Evolutionary conservation across 192 early-diverging fungal genomes (phyloP).

Genomic region (Coemansia sp.): DNA sequence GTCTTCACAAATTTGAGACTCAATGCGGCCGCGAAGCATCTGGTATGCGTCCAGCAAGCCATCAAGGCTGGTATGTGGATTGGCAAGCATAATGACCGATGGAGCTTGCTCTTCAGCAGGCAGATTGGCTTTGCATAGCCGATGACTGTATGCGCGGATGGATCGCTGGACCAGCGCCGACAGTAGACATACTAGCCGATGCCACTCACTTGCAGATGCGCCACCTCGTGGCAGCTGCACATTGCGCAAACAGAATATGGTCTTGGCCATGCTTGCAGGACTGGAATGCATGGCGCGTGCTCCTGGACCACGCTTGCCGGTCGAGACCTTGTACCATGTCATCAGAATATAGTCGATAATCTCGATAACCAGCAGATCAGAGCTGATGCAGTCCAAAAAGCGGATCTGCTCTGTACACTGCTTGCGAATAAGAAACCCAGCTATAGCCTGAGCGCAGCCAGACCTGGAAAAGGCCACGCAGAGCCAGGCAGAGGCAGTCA

Average conservation of each 20-base stretch:
- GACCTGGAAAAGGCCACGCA: slow-evolving; percentile 9
- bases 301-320: neutral
- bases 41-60: neutral
- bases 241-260: slow-evolving; percentile 21
- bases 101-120: neutral
- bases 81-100: slow-evolving; percentile 2
- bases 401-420: neutral
- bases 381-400: slow-evolving; percentile 14
- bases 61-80: neutral
- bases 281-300: neutral
- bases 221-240: slow-evolving; percentile 9
- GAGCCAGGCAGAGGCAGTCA: slow-evolving; percentile 10
- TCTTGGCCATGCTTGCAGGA: slow-evolving; percentile 20
- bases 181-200: slow-evolving; percentile 13
- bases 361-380: slow-evolving; percentile 25
- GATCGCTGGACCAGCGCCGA: slow-evolving; percentile 29
- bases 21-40: neutral
- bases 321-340: slow-evolving; percentile 10
- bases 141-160: slow-evolving; percentile 17
- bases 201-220: slow-evolving; percentile 6
- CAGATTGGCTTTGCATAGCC: slow-evolving; percentile 23
- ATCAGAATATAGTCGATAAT: slow-evolving; percentile 29
- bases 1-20: neutral
- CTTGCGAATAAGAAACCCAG: slow-evolving; percentile 8
- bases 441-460: slow-evolving; percentile 24